Conservation (phyloP, 2,329 filamentous ascomycete species). For the Fusarium torulosum region DNA sequence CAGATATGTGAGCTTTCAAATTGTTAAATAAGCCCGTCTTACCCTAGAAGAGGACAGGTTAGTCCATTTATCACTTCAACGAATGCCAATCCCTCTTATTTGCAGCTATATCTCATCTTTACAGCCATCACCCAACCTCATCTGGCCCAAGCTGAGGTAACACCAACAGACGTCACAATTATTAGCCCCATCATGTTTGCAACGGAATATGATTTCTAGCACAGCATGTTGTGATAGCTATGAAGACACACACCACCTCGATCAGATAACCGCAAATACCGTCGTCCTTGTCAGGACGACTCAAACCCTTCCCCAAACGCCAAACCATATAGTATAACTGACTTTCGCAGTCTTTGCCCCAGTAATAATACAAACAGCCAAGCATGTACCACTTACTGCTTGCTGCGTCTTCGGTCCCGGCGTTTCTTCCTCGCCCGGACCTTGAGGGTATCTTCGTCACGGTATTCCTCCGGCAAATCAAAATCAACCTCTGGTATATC, state of each 20-base stretch:
- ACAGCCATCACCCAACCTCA: background rate
- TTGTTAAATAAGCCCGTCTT: too few species aligned
- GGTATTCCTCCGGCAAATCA: constrained; percentile 75
- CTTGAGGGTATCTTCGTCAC: constrained; percentile 67
- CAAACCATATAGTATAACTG: constrained; percentile 36
- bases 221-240: constrained; percentile 9
- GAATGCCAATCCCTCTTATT: background rate
- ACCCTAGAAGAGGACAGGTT: background rate
- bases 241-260: constrained; percentile 18
- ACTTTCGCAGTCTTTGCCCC: constrained; percentile 27
- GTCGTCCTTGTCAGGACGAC: constrained; percentile 28
- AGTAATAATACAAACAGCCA: constrained; percentile 41
- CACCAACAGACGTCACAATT: constrained; percentile 13
- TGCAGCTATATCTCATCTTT: background rate
- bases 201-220: constrained; percentile 14
- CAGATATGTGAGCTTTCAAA: background rate
- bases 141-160: constrained; percentile 9
- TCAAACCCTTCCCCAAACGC: constrained; percentile 40
- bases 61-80: background rate
- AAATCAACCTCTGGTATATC: constrained; percentile 80
- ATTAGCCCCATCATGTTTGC: background rate
- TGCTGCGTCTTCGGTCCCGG: constrained; percentile 67
- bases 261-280: constrained; percentile 15
- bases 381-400: constrained; percentile 49
- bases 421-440: constrained; percentile 73